A percentile compares a stretch with the other conserved stretches of the same genome.
These are phyloP conservation scores for Aquilaria agallochum DNA, from an alignment of 441 rosid species.

Conservation along the genomic window DNA sequence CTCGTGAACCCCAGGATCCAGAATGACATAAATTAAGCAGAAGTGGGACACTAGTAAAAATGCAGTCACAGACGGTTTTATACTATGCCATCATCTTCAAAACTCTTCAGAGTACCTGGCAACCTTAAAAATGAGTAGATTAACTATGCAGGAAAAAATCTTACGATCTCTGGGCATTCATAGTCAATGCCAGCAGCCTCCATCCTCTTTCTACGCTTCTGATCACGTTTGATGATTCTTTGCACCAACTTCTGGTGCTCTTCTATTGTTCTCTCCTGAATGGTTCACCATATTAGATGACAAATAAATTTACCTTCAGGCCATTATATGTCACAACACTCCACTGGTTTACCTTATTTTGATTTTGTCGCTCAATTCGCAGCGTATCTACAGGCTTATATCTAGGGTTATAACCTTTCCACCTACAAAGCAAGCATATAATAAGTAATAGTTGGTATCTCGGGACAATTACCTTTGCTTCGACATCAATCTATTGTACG, in stretches of 20 bases:
- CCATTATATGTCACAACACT: not conserved
- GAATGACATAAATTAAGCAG: too few relatives aligned
- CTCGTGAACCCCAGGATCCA: not conserved
- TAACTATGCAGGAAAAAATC: slow-evolving; percentile 13
- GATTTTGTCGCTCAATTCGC: slow-evolving; percentile 41
- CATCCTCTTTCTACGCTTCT: slow-evolving; percentile 63
- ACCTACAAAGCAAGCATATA: slow-evolving; percentile 26
- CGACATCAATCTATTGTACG: too few relatives aligned
- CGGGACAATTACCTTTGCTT: too few relatives aligned
- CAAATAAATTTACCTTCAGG: not conserved
- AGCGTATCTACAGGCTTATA: slow-evolving; percentile 46
- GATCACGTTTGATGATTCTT: slow-evolving; percentile 54
- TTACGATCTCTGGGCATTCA: slow-evolving; percentile 87
- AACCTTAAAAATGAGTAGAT: too few relatives aligned
- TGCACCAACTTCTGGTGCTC: slow-evolving; percentile 57
- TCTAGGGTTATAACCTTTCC: slow-evolving; percentile 54
- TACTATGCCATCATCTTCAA: not conserved
- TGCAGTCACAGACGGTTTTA: not conserved
- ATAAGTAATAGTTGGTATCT: not conserved
- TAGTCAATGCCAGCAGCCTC: slow-evolving; percentile 80
- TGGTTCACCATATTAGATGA: not conserved
- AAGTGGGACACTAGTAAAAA: too few relatives aligned
- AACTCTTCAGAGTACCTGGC: too few relatives aligned
- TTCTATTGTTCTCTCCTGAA: slow-evolving; percentile 69
- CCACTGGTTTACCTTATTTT: slow-evolving; percentile 39